Evolutionary conservation across 495 filamentous ascomycete genomes (phyloP), one percentile per base, ranked within the genome.

Genomic region (Lasiosphaeria hispida): DNA sequence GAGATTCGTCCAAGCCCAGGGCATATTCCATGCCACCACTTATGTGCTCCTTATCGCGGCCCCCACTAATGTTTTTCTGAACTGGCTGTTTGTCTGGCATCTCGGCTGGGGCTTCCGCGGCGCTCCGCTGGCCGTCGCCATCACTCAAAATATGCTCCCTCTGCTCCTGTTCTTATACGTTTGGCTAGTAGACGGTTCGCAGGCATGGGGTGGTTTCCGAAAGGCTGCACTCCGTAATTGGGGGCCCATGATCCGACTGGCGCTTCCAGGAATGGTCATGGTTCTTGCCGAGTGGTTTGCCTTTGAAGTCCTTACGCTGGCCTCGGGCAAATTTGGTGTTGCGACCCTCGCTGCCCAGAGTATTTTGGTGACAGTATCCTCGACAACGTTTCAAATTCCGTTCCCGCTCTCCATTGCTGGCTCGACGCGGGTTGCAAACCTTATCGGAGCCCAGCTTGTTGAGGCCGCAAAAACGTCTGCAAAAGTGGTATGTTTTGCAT

Each of bases 251-350:
- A 81, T 97, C 64, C 77, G 82, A 50, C 85, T 97, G 13, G 90
- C 92, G 0, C 70, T 96, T n/a, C 55, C 55, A 13, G 92, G 92
- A 3, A 83, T 96, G 67, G 72, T 95, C 41, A 96, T 96, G 90
- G 88, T 97, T 1, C 87, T 94, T 68, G 92, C 92, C 7, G 93
- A 96, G 67, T 93, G 85, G 71, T 80, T 96, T 5, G 90, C 90
- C 14, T 92, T 94, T 62, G 90, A 92, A 66, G 80, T 92, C 39
- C 70, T 94, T 43, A 92, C 89, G 0, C 76, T 94, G 10, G 82
- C 83, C 7, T 82, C 87, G 0, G 85, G 84, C 14, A 86, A 87
- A 55, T 83, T 92, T 49, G 86, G 85, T 17, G 87, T 87, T 0
- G 79, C 82, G 1, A 80, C 83, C 39, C 76, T 94, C 7, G 85